These are phyloP conservation scores for Clavulina sp. DNA, from an alignment of 768 basidiomycete genomes.

Conservation along the genomic window DNA sequence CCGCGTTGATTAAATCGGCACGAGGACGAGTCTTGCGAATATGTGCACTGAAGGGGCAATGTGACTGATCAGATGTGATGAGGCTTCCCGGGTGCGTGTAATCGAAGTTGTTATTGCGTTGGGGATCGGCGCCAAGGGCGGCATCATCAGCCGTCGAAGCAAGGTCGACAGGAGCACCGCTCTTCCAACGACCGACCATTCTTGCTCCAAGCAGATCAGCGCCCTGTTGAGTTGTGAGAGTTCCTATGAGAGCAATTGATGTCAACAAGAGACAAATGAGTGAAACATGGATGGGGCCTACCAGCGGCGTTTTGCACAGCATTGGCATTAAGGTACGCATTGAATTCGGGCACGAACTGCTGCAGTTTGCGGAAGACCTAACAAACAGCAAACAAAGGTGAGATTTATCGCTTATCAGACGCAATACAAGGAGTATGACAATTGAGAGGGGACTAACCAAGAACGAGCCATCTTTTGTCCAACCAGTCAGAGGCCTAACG, in stretches of 20 bases:
- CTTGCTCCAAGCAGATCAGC: not conserved
- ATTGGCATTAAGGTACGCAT: not conserved
- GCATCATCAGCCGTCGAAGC: not conserved
- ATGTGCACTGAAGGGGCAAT: constrained; percentile 2
- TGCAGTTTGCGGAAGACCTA: constrained; percentile 2
- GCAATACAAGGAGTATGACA: not conserved
- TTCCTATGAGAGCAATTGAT: too few species aligned
- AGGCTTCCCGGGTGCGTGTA: not conserved
- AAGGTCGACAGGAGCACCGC: constrained; percentile 1
- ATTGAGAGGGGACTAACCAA: not conserved
- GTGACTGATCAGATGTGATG: not conserved
- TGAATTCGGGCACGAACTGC: constrained; percentile 4
- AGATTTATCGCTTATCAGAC: not conserved
- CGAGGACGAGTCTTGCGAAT: constrained; percentile 4
- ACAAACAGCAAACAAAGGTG: not conserved
- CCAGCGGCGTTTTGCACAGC: not conserved
- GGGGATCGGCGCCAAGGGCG: not conserved
- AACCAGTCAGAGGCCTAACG: not conserved
- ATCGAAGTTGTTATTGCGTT: constrained; percentile 4
- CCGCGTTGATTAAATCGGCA: not conserved
- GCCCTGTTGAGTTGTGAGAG: not conserved
- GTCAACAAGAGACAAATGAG: too few species aligned
- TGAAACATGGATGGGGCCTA: too few species aligned
- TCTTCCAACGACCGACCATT: constrained; percentile 1
- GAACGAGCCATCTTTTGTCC: not conserved